phyloP scores from a whole-genome alignment of 106 monocot genomes.

The Acorus gramineus region DNA sequence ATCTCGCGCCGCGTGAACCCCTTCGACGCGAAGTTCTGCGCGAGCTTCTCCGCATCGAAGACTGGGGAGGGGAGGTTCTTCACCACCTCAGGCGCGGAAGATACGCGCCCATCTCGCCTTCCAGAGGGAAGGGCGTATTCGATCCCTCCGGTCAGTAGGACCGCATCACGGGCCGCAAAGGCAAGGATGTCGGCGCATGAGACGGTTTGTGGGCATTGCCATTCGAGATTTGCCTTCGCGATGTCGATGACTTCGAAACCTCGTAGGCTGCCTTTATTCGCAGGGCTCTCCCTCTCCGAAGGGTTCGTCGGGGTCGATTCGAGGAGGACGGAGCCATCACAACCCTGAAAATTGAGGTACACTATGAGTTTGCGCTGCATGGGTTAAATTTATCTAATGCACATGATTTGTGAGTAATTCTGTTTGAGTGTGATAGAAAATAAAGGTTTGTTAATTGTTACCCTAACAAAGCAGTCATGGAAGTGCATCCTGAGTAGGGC shows the following conservation, averaged over 20 bases:
- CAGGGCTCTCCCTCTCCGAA: slow-evolving; percentile 3
- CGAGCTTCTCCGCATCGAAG: slow-evolving; percentile 9
- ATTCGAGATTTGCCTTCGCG: slow-evolving; percentile 19
- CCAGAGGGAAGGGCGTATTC: slow-evolving; percentile 15
- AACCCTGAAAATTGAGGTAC: slow-evolving; percentile 17
- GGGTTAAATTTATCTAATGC: too few species aligned
- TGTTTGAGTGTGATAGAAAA: too few species aligned
- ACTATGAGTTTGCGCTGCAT: too few species aligned
- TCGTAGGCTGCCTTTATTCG: slow-evolving; percentile 11
- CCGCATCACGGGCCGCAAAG: slow-evolving; percentile 28
- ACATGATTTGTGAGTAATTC: too few species aligned
- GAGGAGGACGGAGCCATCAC: slow-evolving; percentile 12
- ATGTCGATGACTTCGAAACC: slow-evolving; percentile 19
- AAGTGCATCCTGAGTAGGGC: slow-evolving; percentile 58
- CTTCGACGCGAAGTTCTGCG: slow-evolving; percentile 3
- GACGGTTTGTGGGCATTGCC: slow-evolving; percentile 16
- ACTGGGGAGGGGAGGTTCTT: slow-evolving; percentile 4
- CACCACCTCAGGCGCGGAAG: not conserved
- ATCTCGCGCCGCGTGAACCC: slow-evolving; percentile 8
- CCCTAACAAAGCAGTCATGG: slow-evolving; percentile 69
- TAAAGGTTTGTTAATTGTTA: not conserved
- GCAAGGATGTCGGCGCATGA: slow-evolving; percentile 51
- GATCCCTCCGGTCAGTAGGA: slow-evolving; percentile 12
- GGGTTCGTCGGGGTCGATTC: slow-evolving; percentile 1
- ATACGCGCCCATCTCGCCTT: slow-evolving; percentile 15